phyloP scores from a whole-genome alignment of 331 rosid species.

The Acacia pycnantha region DNA sequence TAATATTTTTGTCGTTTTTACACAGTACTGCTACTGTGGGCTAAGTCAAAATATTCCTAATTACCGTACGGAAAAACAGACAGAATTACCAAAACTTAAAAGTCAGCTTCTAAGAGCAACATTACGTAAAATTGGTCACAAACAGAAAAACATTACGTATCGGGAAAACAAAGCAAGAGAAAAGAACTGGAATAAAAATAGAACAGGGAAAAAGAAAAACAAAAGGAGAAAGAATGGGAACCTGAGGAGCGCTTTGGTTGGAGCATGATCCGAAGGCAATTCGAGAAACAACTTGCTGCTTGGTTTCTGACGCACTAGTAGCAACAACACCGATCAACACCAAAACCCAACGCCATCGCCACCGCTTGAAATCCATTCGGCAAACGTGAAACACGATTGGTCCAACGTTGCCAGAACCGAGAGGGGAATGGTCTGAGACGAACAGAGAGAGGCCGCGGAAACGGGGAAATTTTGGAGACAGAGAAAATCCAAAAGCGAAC shows the following conservation, averaged over 20 bases:
- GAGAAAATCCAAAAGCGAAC: background rate
- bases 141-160: background rate
- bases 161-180: background rate
- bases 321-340: constrained; percentile 31
- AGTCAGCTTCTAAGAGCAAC: constrained; percentile 13
- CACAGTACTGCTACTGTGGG: constrained; percentile 22
- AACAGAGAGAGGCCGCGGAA: background rate
- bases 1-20: background rate
- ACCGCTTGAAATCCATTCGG: constrained; percentile 37
- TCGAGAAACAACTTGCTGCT: constrained; percentile 49
- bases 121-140: background rate
- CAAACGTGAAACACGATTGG: background rate
- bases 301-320: constrained; percentile 34
- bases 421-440: constrained; percentile 9
- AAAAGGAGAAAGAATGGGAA: background rate
- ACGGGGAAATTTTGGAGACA: background rate
- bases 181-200: background rate
- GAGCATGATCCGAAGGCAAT: constrained; percentile 89
- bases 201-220: background rate
- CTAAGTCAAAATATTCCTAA: constrained; percentile 3
- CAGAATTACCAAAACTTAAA: constrained; percentile 17
- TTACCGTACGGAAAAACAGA: background rate
- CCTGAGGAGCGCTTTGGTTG: constrained; percentile 72
- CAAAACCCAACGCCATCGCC: constrained; percentile 32
- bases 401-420: background rate